Evolutionary conservation across 805 yeast species (phyloP).

Genomic region (Candida boidinii): DNA sequence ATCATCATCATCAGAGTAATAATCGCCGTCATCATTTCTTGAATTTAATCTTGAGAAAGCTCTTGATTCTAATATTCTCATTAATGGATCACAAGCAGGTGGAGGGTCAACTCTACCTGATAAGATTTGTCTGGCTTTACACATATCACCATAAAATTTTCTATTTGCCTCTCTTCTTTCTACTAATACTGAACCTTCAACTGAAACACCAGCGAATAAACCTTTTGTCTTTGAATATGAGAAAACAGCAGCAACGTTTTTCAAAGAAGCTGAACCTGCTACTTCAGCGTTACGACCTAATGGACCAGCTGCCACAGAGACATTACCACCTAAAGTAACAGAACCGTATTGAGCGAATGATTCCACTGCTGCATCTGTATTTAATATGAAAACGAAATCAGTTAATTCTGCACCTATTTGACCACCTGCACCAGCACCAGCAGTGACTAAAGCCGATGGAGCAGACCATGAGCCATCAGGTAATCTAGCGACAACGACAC

Average conservation of each 20-base stretch:
- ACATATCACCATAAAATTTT: constrained; percentile 82
- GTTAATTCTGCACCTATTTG: constrained; percentile 95
- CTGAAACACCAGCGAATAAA: constrained; percentile 91
- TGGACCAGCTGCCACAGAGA: constrained; percentile 96
- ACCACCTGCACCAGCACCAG: constrained; percentile 99
- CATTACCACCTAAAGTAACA: constrained; percentile 88
- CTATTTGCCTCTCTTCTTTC: constrained; percentile 97
- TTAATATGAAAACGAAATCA: constrained; percentile 89
- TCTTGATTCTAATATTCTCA: constrained; percentile 78
- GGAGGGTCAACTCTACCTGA: constrained; percentile 90
- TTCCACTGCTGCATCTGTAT: constrained; percentile 80
- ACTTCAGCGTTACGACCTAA: constrained; percentile 97
- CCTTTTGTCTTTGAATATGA: constrained; percentile 95
- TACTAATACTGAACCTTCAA: constrained; percentile 93
- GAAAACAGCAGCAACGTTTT: constrained; percentile 83
- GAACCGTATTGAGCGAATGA: constrained; percentile 93
- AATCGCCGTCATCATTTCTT: constrained; percentile 36
- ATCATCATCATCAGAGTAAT: constrained; percentile 52
- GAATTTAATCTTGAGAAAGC: constrained; percentile 45
- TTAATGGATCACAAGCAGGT: constrained; percentile 78
- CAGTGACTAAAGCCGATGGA: constrained; percentile 90
- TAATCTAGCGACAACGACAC: constrained; percentile 85
- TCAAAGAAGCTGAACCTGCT: constrained; percentile 87
- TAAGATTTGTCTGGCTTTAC: constrained; percentile 81
- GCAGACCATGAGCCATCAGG: constrained; percentile 98